Base-by-base conservation (phyloP, 305 asterid genomes). In the Fraxinus latifolia region DNA sequence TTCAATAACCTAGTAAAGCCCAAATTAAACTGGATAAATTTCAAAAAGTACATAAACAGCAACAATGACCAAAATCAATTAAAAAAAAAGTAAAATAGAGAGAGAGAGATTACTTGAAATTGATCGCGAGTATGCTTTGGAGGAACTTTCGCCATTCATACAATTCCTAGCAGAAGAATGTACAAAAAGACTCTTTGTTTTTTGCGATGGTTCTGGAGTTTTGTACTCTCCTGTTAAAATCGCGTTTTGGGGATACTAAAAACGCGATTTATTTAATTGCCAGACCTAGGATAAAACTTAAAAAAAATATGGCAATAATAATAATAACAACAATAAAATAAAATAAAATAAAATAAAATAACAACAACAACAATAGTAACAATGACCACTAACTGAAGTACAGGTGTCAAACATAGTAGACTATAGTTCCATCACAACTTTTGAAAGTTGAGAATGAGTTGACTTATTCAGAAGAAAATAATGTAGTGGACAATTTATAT, bases 91-190 rank as follows among this genome's bases (percentile, higher is more conserved):
- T 12, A 27, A 17, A n/a, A 65, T 58, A 8, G 34, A 32, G 25
- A 4, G 25, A 4, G 17, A 19, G 53, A 3, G 27, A 19, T 78
- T 80, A 92, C 98, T 96, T 82, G 87, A 87, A 88, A 81, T 78
- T 85, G 90, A 87, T 94, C 94, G 87, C 91, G 92, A 74, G 88
- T 25, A 81, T 92, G 97, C 82, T 93, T 94, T 82, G 86, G 74
- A 65, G 95, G 92, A 80, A 85, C 89, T 87, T 80, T 87, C 70
- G 94, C 90, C 97, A 92, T 92, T 67, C 84, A 78, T 34, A 14
- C 74, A 29, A 77, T 29, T 34, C 32, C 74, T 21, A 77, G 36
- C 33, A 11, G 19, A 29, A 12, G 36, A 68, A 23, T 8, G 33
- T 1, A 12, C 73, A 65, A 65, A 65, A 9, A 25, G 73, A 25